Evolutionary conservation across 306 rosid genomes (phyloP), one percentile per base, ranked within the genome.

Genomic region (Lathyrus tuberosus): DNA sequence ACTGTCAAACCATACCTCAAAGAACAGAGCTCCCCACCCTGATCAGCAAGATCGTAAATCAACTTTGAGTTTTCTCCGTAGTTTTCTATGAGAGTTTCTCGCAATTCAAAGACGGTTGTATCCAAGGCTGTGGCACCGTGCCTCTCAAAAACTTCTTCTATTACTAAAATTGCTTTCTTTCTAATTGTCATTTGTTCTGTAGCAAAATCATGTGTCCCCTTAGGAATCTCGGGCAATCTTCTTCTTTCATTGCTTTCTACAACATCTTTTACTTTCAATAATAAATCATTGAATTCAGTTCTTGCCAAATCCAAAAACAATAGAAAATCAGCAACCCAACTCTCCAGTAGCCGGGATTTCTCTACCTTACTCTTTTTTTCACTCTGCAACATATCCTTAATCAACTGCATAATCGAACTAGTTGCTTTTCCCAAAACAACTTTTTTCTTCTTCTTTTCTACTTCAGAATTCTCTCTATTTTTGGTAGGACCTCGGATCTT

Each of bases 181-280:
- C 98, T 90, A 17, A 94, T 67, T 26, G 96, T 69, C 97, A 94
- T 94, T 84, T 94, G 99, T 81, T 91, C 97, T 79, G 87, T 94
- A 0, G 99, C 87, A 70, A 91, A 94, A 78, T 94, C 99, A 62
- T 95, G 96, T 58, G 99, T 94, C 9, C 99, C 99, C 99, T 94
- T 94, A n/a, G 99, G 96, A 75, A 91, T 85, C 90, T 94, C 91
- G 62, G 98, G 97, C 26, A 90, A 87, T 80, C 97, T 87, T 79
- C 97, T 90, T 76, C 86, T 85, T 75, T 88, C 97, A 77, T 94
- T 94, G 84, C n/a, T n/a, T n/a, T n/a, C n/a, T n/a, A n/a, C n/a
- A n/a, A n/a, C n/a, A n/a, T n/a, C n/a, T n/a, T n/a, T n/a, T n/a
- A n/a, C n/a, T n/a, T n/a, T n/a, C n/a, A n/a, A n/a, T n/a, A n/a